Conservation (phyloP, 805 yeast genomes). For the Yamadazyma ubonensis region DNA sequence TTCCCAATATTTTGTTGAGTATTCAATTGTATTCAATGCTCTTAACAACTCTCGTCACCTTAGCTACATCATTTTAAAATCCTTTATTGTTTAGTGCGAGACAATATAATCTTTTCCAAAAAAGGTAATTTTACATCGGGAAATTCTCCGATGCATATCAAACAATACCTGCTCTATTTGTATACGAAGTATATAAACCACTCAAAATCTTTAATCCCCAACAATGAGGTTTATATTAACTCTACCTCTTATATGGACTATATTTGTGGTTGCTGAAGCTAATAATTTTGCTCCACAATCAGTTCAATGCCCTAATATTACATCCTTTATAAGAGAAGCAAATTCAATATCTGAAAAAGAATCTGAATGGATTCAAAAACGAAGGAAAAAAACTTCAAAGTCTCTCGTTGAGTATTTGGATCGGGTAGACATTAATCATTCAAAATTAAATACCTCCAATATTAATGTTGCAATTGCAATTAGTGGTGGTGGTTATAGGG, state of each 20-base stretch:
- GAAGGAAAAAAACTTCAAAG: conserved; percentile 23
- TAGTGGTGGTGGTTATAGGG: conserved; percentile 43
- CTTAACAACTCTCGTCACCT: no score
- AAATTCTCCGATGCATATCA: not conserved
- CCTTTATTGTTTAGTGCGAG: no score
- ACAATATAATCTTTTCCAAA: not conserved
- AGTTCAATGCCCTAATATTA: conserved; percentile 26
- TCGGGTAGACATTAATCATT: conserved; percentile 20
- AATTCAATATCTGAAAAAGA: conserved; percentile 25
- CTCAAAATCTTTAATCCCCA: no score
- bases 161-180: not conserved
- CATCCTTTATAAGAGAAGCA: conserved; percentile 26
- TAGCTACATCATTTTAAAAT: no score
- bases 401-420: conserved; percentile 25
- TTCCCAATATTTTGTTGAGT: not conserved
- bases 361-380: conserved; percentile 22
- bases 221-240: not conserved
- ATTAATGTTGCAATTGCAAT: conserved; percentile 35
- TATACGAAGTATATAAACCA: no score
- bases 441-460: conserved; percentile 14
- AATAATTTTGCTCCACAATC: conserved; percentile 31
- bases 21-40: no score
- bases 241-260: not conserved
- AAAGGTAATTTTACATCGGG: not conserved
- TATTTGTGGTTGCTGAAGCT: conserved; percentile 12